Evolutionary conservation across 148 eudicot genomes (phyloP).

Genomic region (Heliamphora exappendiculata): DNA sequence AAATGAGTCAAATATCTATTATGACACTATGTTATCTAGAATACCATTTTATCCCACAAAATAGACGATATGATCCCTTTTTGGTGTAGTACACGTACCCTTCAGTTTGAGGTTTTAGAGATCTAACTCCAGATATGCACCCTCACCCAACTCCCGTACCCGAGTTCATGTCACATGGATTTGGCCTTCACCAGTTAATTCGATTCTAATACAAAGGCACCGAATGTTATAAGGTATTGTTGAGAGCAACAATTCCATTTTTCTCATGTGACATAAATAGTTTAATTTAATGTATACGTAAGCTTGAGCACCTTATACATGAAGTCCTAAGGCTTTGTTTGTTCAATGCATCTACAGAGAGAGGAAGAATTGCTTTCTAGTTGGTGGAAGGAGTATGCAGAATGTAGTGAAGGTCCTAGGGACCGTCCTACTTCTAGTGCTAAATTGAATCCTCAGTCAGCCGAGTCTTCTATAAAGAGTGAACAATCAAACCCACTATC

Average conservation of each 20-base stretch:
- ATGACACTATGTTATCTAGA: too few relatives aligned
- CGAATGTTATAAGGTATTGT: not conserved
- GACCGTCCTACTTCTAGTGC: constrained; percentile 32
- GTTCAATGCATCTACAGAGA: constrained; percentile 34
- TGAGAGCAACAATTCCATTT: not conserved
- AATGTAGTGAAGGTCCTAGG: constrained; percentile 90
- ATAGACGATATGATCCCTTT: too few relatives aligned
- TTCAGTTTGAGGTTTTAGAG: too few relatives aligned
- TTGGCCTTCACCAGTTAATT: not conserved
- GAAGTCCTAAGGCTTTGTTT: not conserved
- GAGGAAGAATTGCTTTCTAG: constrained; percentile 86
- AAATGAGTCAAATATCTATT: too few relatives aligned
- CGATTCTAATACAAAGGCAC: not conserved
- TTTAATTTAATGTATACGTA: not conserved
- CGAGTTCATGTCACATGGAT: too few relatives aligned
- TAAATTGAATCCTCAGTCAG: constrained; percentile 20
- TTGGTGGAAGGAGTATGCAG: constrained; percentile 99
- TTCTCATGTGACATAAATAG: not conserved
- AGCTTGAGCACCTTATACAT: not conserved
- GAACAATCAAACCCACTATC: constrained; percentile 24
- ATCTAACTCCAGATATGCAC: too few relatives aligned
- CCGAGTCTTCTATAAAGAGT: constrained; percentile 17
- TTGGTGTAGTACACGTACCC: too few relatives aligned
- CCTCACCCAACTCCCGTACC: too few relatives aligned
- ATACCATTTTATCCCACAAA: too few relatives aligned